phyloP scores from a whole-genome alignment of 2,329 filamentous ascomycete genomes.

The Xylaria digitata region DNA sequence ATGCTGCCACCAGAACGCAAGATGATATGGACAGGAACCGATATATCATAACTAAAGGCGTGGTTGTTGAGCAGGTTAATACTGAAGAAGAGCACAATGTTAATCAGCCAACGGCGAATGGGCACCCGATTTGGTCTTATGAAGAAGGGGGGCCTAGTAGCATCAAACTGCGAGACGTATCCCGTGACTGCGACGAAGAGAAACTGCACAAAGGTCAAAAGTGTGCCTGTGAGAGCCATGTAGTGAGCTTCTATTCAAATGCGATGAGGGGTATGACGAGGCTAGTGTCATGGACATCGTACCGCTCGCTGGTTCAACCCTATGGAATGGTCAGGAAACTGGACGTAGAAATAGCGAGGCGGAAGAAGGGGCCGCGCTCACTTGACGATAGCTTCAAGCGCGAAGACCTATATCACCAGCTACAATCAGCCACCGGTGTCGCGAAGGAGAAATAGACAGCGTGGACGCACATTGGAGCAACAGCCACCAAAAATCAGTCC shows the following conservation, averaged over 20 bases:
- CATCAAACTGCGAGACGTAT: conserved; percentile 79
- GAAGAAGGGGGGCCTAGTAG: conserved; percentile 74
- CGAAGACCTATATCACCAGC: conserved; percentile 78
- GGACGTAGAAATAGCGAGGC: conserved; percentile 31
- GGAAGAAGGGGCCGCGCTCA: conserved; percentile 59
- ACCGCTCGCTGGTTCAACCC: conserved; percentile 87
- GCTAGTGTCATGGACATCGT: conserved; percentile 48
- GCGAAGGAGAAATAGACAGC: neutral
- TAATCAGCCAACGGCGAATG: conserved; percentile 84
- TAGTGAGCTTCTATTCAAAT: conserved; percentile 36
- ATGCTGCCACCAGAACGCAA: conserved; percentile 94
- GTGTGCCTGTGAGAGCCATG: conserved; percentile 68
- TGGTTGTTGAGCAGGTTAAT: conserved; percentile 98
- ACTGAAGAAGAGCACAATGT: conserved; percentile 88
- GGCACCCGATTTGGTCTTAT: conserved; percentile 83
- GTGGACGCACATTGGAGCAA: conserved; percentile 79
- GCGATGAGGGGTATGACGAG: conserved; percentile 22
- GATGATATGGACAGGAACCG: conserved; percentile 96
- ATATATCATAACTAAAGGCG: conserved; percentile 96
- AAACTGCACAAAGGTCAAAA: conserved; percentile 91
- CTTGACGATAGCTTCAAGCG: conserved; percentile 94
- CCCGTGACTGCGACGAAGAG: conserved; percentile 83
- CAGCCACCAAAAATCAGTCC: conserved; percentile 94
- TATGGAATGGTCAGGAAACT: conserved; percentile 52
- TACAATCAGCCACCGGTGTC: conserved; percentile 34